Base-by-base conservation (phyloP, 73 alveolate species). In the Diophrys sp. region DNA sequence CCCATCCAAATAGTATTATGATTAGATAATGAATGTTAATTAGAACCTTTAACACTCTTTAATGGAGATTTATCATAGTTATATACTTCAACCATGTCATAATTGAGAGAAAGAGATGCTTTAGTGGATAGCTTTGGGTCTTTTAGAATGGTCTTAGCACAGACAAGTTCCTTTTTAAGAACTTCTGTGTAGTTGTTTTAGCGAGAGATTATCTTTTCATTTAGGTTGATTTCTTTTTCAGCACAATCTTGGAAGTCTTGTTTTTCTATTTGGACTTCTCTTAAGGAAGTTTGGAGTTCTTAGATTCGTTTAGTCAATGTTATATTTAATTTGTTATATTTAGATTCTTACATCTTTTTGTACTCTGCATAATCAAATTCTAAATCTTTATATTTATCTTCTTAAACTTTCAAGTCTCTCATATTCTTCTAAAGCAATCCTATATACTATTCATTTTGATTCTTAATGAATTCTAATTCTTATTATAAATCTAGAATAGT, bases 131-230 rank as follows among this genome's bases (percentile, higher is more conserved):
- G 24, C 55, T 68, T 68, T 1, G 75, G 75, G 55, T 68, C 29
- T 28, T 68, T 68, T 2, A 68, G 23, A 2, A 68, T 68, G 5
- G 25, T 23, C 24, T 68, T 68, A 23, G 75, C 75, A 68, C 25
- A 23, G 75, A 68, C 75, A 28, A 68, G 75, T 28, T 68, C 75
- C 55, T 68, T 68, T 24, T 68, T 68, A 5, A 68, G 75, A 28
- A 68, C 54, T 24, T 68, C 75, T 18, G 75, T n/a, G 24, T 26
- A 68, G 29, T 68, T 25, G 55, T 5, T n/a, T 24, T 68, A 31
- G 23, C 75, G 23, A n/a, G 23, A 23, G 55, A 23, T 25, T 2
- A 68, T 68, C 26, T 5, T 14, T 24, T 68, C 75, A 26, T 68
- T 68, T 1, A 68, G 27, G 24, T 25, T 29, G 26, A 68, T 68